Evolutionary conservation across 2,329 filamentous ascomycete species (phyloP).

Genomic region (Neocucurbitaria cava): DNA sequence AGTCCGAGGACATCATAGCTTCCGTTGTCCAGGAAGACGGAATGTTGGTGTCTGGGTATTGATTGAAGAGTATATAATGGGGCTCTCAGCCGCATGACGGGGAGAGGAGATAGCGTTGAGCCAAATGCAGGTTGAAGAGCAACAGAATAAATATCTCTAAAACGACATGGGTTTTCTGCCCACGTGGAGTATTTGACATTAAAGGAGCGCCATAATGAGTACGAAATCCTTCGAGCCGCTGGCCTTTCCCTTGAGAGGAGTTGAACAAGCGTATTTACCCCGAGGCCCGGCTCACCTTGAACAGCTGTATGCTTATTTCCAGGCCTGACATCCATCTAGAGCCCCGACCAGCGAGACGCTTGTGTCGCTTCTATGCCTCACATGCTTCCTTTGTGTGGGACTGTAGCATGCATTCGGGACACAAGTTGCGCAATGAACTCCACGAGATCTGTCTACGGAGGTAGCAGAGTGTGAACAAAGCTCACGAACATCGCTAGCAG

Average conservation of each 20-base stretch:
- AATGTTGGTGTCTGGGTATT: background rate
- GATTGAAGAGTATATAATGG: background rate
- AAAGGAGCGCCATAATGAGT: background rate
- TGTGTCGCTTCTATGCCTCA: constrained; percentile 3
- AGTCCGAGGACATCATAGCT: background rate
- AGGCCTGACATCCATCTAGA: background rate
- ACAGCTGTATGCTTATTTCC: background rate
- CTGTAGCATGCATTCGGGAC: background rate
- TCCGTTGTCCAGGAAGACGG: background rate
- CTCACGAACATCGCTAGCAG: background rate
- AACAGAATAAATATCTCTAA: background rate
- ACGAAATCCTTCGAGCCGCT: background rate
- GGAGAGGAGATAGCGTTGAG: background rate
- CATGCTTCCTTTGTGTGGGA: constrained; percentile 4
- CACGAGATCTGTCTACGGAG: constrained; percentile 4
- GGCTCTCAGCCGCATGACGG: background rate
- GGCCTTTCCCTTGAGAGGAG: too few species aligned
- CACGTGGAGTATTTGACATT: background rate
- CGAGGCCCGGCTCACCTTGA: background rate
- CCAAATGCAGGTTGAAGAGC: background rate
- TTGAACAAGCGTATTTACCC: background rate
- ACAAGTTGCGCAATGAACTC: constrained; percentile 6
- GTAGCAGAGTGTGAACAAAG: constrained; percentile 1
- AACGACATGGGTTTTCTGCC: background rate
- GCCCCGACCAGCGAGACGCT: background rate